Conservation (phyloP, 208 protist genomes). For the Trypanosoma theileri region DNA sequence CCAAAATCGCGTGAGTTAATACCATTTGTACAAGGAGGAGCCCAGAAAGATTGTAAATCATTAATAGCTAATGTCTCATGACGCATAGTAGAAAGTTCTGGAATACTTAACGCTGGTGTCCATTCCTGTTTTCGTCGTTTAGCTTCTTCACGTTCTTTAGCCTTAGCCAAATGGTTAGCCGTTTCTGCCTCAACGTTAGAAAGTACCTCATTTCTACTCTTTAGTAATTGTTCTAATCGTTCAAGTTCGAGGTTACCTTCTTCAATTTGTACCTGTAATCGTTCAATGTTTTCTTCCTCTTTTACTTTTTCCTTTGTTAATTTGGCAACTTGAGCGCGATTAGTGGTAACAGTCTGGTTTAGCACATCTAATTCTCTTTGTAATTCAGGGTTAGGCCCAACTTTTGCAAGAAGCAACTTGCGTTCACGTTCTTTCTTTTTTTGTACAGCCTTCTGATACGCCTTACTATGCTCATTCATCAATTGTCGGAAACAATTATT, state of each 20-base stretch:
- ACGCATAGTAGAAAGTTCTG: slow-evolving; percentile 43
- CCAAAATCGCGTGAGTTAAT: background rate
- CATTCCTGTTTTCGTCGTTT: slow-evolving; percentile 17
- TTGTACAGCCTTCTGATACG: slow-evolving; percentile 49
- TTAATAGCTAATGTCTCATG: slow-evolving; percentile 73
- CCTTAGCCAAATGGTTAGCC: slow-evolving; percentile 24
- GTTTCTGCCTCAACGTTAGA: slow-evolving; percentile 41
- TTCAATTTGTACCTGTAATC: slow-evolving; percentile 43
- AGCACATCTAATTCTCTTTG: slow-evolving; percentile 62
- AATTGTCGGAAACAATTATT: slow-evolving; percentile 29
- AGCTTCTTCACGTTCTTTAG: slow-evolving; percentile 33
- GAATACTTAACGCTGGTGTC: slow-evolving; percentile 42
- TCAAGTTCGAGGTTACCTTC: slow-evolving; percentile 50
- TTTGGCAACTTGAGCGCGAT: slow-evolving; percentile 58
- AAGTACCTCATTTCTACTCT: slow-evolving; percentile 27
- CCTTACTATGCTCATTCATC: slow-evolving; percentile 51
- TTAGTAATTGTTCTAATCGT: slow-evolving; percentile 23
- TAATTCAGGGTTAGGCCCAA: slow-evolving; percentile 61
- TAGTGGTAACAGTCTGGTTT: slow-evolving; percentile 41
- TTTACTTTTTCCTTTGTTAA: slow-evolving; percentile 62
- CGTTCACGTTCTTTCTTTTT: slow-evolving; percentile 64
- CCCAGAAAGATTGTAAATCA: slow-evolving; percentile 60
- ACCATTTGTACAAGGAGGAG: slow-evolving; percentile 9
- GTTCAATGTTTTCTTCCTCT: slow-evolving; percentile 50
- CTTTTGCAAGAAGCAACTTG: slow-evolving; percentile 58